phyloP scores from a whole-genome alignment of 2,329 filamentous ascomycete genomes.

The Penicillium sp. region DNA sequence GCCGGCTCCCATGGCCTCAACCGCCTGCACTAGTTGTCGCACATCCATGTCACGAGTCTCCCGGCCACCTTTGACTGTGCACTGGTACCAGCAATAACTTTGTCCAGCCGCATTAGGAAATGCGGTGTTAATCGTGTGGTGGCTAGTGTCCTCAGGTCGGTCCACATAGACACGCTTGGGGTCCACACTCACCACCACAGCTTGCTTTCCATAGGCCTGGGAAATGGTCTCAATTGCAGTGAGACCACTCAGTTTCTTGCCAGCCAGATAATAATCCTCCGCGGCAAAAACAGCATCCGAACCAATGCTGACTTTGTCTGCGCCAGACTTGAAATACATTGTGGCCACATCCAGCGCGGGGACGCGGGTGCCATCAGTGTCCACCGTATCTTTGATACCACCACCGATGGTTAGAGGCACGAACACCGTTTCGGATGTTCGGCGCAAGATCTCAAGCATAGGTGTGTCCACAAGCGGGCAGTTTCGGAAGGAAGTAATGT shows the following conservation, averaged over 20 bases:
- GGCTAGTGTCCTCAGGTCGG: slow-evolving; percentile 66
- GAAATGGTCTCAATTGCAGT: slow-evolving; percentile 97
- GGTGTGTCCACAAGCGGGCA: slow-evolving; percentile 88
- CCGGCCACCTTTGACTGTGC: slow-evolving; percentile 91
- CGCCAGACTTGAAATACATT: slow-evolving; percentile 95
- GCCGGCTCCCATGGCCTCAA: slow-evolving; percentile 92
- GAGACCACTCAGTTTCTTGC: slow-evolving; percentile 68
- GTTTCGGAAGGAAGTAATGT: slow-evolving; percentile 97
- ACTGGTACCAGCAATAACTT: slow-evolving; percentile 90
- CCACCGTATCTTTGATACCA: slow-evolving; percentile 88
- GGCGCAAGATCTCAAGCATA: slow-evolving; percentile 90
- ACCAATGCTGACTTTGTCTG: slow-evolving; percentile 96
- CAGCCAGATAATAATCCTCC: slow-evolving; percentile 79
- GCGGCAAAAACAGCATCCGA: slow-evolving; percentile 92
- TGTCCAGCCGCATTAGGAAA: slow-evolving; percentile 74
- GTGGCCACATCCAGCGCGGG: slow-evolving; percentile 89
- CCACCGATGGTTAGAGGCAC: slow-evolving; percentile 95
- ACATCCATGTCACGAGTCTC: slow-evolving; percentile 95
- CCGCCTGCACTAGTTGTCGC: slow-evolving; percentile 79
- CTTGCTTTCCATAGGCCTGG: slow-evolving; percentile 89
- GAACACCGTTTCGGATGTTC: slow-evolving; percentile 87
- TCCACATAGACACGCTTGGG: slow-evolving; percentile 86
- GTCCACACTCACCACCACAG: slow-evolving; percentile 93
- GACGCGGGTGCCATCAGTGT: slow-evolving; percentile 82
- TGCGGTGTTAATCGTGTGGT: slow-evolving; percentile 72